phyloP scores from a whole-genome alignment of 148 eudicot species.

The Chenopodium suecicum region DNA sequence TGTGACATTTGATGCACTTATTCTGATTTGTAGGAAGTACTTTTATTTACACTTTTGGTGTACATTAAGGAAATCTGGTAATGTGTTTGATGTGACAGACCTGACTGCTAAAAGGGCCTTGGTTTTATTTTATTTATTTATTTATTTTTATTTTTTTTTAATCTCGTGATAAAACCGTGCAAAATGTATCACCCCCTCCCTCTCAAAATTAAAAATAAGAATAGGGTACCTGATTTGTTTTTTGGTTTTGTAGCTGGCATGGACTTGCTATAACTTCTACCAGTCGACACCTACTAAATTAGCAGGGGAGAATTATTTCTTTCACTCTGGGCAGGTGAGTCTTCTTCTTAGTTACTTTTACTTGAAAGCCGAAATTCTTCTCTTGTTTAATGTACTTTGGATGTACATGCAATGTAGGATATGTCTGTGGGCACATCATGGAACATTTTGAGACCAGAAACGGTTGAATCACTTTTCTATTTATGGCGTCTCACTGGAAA shows the following conservation, averaged over 20 bases:
- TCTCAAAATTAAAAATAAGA: background rate
- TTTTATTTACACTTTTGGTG: no score
- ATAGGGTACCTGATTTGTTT: constrained; percentile 6
- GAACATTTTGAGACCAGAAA: constrained; percentile 98
- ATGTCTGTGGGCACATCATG: constrained; percentile 96
- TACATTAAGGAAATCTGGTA: background rate
- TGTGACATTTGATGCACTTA: no score
- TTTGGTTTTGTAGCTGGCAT: constrained; percentile 62
- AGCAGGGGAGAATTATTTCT: constrained; percentile 97
- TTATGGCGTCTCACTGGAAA: constrained; percentile 98
- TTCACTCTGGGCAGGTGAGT: constrained; percentile 69
- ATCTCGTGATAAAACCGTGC: background rate
- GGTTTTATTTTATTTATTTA: background rate
- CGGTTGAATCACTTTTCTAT: constrained; percentile 95
- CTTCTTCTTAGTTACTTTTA: background rate
- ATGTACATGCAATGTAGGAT: constrained; percentile 59
- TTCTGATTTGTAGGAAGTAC: no score
- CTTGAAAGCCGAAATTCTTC: background rate
- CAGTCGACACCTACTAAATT: constrained; percentile 96
- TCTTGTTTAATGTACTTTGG: background rate
- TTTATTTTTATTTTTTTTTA: no score
- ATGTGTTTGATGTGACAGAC: background rate
- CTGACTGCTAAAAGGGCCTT: background rate
- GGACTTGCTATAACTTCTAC: constrained; percentile 99
- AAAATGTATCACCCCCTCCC: background rate